A percentile compares a stretch with the other conserved stretches of the same genome.
Conservation (phyloP, 129 eudicot genomes). For the Silybum marianum region DNA sequence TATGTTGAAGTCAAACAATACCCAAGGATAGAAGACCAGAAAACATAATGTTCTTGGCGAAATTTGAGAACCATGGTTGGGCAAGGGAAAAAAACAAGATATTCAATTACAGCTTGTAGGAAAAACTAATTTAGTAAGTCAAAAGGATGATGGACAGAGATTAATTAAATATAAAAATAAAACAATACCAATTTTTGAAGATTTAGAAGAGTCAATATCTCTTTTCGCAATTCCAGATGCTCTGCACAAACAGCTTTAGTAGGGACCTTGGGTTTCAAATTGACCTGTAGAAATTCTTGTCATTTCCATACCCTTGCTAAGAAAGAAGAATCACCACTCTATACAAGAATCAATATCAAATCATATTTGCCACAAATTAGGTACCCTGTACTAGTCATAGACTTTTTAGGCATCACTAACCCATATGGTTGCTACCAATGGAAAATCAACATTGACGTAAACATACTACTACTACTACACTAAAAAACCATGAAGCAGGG, state of each 20-base stretch:
- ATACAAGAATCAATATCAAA: background rate
- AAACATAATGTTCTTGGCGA: background rate
- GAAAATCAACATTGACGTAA: background rate
- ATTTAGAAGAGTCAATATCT: conserved; percentile 78
- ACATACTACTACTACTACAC: background rate
- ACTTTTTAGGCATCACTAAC: background rate
- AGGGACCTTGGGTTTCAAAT: conserved; percentile 96
- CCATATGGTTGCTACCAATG: background rate
- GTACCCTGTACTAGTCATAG: background rate
- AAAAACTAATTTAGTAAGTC: background rate
- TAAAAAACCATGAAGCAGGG: background rate
- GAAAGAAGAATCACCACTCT: background rate
- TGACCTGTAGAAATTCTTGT: conserved; percentile 51
- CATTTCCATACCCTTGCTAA: background rate
- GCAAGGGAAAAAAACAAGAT: background rate
- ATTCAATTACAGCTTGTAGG: background rate
- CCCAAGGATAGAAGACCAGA: background rate
- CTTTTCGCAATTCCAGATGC: conserved; percentile 95
- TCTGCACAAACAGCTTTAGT: conserved; percentile 95
- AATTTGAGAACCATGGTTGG: background rate
- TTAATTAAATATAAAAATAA: background rate
- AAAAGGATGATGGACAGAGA: background rate
- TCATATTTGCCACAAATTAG: background rate
- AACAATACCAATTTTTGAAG: conserved; percentile 79
- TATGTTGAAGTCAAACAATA: background rate